A percentile compares a stretch with the other conserved stretches of the same genome.
phyloP scores from a whole-genome alignment of 768 basidiomycete species.

The Psilocybe cubensis region DNA sequence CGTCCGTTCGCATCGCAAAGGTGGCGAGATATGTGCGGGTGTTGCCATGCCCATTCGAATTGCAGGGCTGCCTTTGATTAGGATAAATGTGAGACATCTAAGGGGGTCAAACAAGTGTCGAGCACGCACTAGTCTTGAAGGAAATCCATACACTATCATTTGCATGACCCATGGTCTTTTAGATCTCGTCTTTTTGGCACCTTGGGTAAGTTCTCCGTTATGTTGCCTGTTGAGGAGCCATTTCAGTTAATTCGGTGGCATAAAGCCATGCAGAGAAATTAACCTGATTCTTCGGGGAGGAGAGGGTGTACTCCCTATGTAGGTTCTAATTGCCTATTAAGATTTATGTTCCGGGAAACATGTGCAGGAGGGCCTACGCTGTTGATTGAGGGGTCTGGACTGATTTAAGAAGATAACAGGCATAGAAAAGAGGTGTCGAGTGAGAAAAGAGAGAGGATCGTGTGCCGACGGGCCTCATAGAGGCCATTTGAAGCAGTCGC shows the following conservation, averaged over 20 bases:
- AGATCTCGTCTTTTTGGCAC: slow-evolving; percentile 66
- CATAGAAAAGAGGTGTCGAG: slow-evolving; percentile 70
- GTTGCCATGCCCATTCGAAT: slow-evolving; percentile 90
- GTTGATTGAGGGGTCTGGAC: slow-evolving; percentile 54
- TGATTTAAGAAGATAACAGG: slow-evolving; percentile 82
- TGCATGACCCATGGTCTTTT: slow-evolving; percentile 83
- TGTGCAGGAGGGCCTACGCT: slow-evolving; percentile 28
- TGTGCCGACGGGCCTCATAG: slow-evolving; percentile 13
- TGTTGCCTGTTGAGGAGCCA: slow-evolving; percentile 58
- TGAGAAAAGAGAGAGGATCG: slow-evolving; percentile 23
- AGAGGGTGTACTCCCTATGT: slow-evolving; percentile 75
- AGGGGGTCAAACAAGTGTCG: not conserved
- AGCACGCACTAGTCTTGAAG: slow-evolving; percentile 57
- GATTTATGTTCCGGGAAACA: slow-evolving; percentile 2
- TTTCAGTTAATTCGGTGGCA: not conserved
- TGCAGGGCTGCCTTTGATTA: slow-evolving; percentile 62
- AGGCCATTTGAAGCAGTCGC: slow-evolving; percentile 11
- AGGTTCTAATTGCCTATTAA: slow-evolving; percentile 49
- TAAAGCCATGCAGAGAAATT: slow-evolving; percentile 1
- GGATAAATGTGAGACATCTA: not conserved
- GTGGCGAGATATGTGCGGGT: slow-evolving; percentile 72
- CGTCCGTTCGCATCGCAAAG: slow-evolving; percentile 49
- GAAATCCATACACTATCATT: slow-evolving; percentile 86
- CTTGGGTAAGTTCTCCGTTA: slow-evolving; percentile 75
- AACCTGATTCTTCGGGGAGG: slow-evolving; percentile 69